phyloP scores from a whole-genome alignment of 768 basidiomycete species.

The Calocybe indica region DNA sequence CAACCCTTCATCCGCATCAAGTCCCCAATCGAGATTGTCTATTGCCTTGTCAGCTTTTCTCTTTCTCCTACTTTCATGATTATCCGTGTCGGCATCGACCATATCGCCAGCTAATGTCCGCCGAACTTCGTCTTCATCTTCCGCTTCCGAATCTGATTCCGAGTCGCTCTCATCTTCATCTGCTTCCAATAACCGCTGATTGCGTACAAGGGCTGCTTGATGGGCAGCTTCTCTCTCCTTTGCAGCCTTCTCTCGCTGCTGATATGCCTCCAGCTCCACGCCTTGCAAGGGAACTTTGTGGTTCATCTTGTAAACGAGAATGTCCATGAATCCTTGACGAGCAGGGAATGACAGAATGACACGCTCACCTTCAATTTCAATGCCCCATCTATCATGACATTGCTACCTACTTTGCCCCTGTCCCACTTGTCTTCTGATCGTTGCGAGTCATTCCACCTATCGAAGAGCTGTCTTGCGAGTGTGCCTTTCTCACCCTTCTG shows the following conservation, averaged over 20 bases:
- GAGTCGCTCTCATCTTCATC: slow-evolving; percentile 85
- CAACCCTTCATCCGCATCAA: slow-evolving; percentile 72
- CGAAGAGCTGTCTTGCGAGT: slow-evolving; percentile 71
- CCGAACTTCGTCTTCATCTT: slow-evolving; percentile 60
- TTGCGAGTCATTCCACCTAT: slow-evolving; percentile 83
- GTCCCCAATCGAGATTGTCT: slow-evolving; percentile 59
- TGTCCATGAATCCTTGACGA: neutral
- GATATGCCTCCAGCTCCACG: slow-evolving; percentile 75
- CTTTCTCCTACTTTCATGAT: slow-evolving; percentile 18
- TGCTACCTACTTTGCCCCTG: slow-evolving; percentile 81
- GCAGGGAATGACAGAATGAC: neutral
- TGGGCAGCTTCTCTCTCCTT: slow-evolving; percentile 85
- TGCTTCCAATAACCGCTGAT: slow-evolving; percentile 87
- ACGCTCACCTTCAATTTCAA: slow-evolving; percentile 58
- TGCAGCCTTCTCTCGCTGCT: slow-evolving; percentile 65
- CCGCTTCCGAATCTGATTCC: slow-evolving; percentile 61
- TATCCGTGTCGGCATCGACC: slow-evolving; percentile 38
- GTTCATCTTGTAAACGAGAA: slow-evolving; percentile 50
- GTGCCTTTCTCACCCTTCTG: slow-evolving; percentile 75
- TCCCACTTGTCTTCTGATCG: slow-evolving; percentile 82
- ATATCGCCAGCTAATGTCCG: slow-evolving; percentile 45
- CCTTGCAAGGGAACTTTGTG: slow-evolving; percentile 89
- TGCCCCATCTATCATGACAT: slow-evolving; percentile 72
- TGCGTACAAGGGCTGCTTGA: slow-evolving; percentile 76
- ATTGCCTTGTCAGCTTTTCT: slow-evolving; percentile 42